Percentiles rank a stretch among this genome's conserved stretches.
phyloP scores from a whole-genome alignment of 2,329 filamentous ascomycete genomes.

The Mollisiaceae sp. region DNA sequence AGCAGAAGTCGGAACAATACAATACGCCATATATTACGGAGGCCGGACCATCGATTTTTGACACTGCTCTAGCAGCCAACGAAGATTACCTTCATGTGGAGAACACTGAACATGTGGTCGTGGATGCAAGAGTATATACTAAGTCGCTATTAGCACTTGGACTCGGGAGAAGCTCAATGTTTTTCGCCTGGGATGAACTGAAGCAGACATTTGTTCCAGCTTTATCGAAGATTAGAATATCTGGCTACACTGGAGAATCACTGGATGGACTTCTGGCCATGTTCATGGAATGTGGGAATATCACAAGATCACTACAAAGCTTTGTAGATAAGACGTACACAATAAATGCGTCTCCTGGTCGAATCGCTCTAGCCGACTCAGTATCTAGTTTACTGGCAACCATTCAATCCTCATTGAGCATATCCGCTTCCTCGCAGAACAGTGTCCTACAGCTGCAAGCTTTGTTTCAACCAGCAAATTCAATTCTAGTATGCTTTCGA shows the following conservation, averaged over 20 bases:
- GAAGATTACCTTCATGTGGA: conserved; percentile 48
- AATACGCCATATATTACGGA: conserved; percentile 68
- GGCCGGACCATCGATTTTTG: conserved; percentile 67
- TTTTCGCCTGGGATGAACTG: conserved; percentile 67
- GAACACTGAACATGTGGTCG: conserved; percentile 48
- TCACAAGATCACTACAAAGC: conserved; percentile 38
- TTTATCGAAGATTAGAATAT: conserved; percentile 54
- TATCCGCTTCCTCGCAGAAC: conserved; percentile 31
- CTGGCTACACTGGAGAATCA: conserved; percentile 56
- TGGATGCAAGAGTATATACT: conserved; percentile 56
- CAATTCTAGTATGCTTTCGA: conserved; percentile 41
- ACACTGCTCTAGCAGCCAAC: conserved; percentile 59
- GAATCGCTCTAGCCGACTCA: conserved; percentile 44
- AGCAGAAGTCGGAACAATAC: conserved; percentile 46
- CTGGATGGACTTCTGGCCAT: conserved; percentile 48
- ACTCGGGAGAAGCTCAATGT: conserved; percentile 72
- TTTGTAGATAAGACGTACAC: conserved; percentile 41
- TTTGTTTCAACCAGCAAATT: conserved; percentile 40
- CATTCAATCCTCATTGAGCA: conserved; percentile 40
- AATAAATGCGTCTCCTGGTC: conserved; percentile 36
- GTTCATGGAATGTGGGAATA: conserved; percentile 45
- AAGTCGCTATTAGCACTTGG: conserved; percentile 68
- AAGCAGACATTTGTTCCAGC: conserved; percentile 58
- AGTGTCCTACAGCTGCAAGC: conserved; percentile 43
- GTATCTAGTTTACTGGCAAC: conserved; percentile 45